phyloP scores from a whole-genome alignment of 257 asterid genomes.

The Ocimum tenuiflorum region DNA sequence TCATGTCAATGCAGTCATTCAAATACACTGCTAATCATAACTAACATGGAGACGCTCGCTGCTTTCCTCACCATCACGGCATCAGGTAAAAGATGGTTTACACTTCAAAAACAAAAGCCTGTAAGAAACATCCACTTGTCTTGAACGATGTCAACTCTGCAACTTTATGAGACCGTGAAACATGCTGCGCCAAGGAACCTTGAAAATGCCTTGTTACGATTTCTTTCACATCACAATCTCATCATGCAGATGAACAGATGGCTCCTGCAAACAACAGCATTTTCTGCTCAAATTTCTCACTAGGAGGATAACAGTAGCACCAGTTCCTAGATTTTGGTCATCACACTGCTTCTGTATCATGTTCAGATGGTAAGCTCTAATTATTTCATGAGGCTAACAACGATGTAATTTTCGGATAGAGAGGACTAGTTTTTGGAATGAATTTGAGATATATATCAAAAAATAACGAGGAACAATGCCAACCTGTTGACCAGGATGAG shows the following conservation, averaged over 20 bases:
- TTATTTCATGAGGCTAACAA: too few relatives aligned
- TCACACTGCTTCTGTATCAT: neutral
- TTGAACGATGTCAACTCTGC: neutral
- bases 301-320: neutral
- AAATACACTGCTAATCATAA: neutral
- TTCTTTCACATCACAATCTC: neutral
- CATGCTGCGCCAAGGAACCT: too few relatives aligned
- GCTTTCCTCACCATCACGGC: neutral
- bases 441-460: neutral
- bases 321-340: neutral
- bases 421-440: neutral
- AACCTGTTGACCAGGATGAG: conserved; percentile 78
- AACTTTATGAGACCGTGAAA: too few relatives aligned
- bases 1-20: neutral
- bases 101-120: neutral
- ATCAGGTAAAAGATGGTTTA: neutral
- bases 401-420: neutral
- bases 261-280: conserved; percentile 34
- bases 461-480: conserved; percentile 10
- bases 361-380: neutral
- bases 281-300: neutral
- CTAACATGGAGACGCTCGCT: neutral
- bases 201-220: neutral
- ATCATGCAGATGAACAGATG: conserved; percentile 47
- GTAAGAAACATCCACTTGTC: neutral